These are phyloP conservation scores for Metroxylon sagu DNA, from an alignment of 176 grass and related monocot species.

Conservation along the genomic window DNA sequence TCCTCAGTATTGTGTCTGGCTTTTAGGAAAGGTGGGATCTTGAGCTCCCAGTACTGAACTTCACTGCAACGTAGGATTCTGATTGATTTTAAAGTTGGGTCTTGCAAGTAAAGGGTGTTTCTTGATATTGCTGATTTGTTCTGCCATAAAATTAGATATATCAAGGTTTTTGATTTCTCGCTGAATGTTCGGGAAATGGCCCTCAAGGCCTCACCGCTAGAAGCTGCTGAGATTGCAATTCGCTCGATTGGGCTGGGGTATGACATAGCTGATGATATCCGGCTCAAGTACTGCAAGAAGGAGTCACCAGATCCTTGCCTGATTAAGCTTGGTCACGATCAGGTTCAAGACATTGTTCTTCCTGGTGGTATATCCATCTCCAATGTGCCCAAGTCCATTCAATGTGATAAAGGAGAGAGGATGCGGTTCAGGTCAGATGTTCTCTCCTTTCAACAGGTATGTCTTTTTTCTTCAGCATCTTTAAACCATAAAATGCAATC, in stretches of 20 bases:
- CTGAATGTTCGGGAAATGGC: slow-evolving; percentile 36
- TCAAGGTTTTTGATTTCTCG: too few species aligned
- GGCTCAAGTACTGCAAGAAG: slow-evolving; percentile 73
- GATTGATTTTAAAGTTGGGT: too few species aligned
- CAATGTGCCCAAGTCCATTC: slow-evolving; percentile 51
- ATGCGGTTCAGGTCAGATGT: slow-evolving; percentile 77
- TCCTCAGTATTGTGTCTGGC: too few species aligned
- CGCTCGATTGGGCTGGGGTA: slow-evolving; percentile 76
- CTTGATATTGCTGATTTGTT: too few species aligned
- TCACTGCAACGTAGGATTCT: too few species aligned
- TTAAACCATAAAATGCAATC: too few species aligned
- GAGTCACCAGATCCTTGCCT: slow-evolving; percentile 37
- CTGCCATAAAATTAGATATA: too few species aligned
- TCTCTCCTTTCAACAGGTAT: slow-evolving; percentile 86
- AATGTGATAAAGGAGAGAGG: slow-evolving; percentile 89
- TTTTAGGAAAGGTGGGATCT: too few species aligned
- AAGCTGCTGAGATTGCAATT: slow-evolving; percentile 44
- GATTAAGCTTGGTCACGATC: slow-evolving; percentile 49
- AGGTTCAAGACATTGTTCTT: slow-evolving; percentile 55
- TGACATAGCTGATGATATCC: slow-evolving; percentile 59
- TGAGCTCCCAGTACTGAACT: too few species aligned
- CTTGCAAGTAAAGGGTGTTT: too few species aligned
- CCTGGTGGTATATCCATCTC: slow-evolving; percentile 48
- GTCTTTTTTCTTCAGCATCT: too few species aligned
- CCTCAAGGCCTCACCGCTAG: slow-evolving; percentile 29